Percentiles rank a stretch among this genome's conserved stretches.
phyloP scores from a whole-genome alignment of 352 stramenopile species.

The Pythium chondricola region DNA sequence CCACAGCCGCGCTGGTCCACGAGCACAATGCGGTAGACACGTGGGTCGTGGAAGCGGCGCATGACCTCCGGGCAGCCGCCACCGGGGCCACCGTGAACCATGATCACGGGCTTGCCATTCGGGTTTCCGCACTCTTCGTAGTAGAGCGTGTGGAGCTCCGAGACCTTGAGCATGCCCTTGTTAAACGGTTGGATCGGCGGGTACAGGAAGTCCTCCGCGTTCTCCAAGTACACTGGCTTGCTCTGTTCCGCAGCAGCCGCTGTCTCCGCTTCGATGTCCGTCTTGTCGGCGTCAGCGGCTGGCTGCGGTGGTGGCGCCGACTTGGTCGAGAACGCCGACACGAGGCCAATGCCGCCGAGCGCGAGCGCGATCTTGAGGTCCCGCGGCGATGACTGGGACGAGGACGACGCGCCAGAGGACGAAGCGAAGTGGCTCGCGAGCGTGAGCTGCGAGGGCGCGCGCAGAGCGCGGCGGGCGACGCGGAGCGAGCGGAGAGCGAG shows the following conservation, averaged over 20 bases:
- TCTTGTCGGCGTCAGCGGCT: no score
- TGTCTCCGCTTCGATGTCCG: no score
- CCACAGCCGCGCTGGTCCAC: constrained; percentile 92
- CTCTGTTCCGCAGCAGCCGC: background rate
- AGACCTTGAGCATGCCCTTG: constrained; percentile 74
- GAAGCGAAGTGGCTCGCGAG: constrained; percentile 5
- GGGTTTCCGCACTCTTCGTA: constrained; percentile 89
- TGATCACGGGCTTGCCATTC: constrained; percentile 87
- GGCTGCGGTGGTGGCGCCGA: no score
- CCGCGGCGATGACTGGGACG: background rate
- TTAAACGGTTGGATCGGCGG: constrained; percentile 80
- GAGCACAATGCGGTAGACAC: constrained; percentile 89
- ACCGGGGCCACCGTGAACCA: constrained; percentile 92
- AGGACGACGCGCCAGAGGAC: background rate
- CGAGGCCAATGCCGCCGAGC: constrained; percentile 2
- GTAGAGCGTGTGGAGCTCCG: constrained; percentile 82
- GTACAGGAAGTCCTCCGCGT: constrained; percentile 71
- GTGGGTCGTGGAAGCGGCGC: constrained; percentile 90
- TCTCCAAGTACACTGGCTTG: constrained; percentile 32
- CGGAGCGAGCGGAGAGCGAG: constrained; percentile 11
- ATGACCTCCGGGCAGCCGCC: constrained; percentile 85
- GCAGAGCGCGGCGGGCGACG: constrained; percentile 11
- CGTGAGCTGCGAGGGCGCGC: constrained; percentile 11
- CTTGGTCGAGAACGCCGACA: constrained; percentile 14
- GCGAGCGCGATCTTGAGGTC: no score